A percentile compares a stretch with the other conserved stretches of the same genome.
These are phyloP conservation scores for Penicillium manginii DNA, from an alignment of 495 filamentous ascomycete genomes.

Conservation along the genomic window DNA sequence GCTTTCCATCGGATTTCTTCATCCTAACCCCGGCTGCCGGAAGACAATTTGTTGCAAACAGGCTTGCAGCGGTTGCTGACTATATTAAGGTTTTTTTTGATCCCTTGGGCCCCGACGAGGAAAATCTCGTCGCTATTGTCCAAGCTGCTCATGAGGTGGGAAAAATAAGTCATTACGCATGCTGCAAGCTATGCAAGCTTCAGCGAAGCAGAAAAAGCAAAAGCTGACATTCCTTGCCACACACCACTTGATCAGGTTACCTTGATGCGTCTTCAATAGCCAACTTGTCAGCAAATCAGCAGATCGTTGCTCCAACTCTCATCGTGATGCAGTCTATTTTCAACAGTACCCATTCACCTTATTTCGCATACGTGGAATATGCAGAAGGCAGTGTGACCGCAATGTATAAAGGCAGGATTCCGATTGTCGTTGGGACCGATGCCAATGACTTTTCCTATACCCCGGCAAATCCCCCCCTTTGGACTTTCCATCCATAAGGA, in stretches of 20 bases:
- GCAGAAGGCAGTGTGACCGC: not conserved
- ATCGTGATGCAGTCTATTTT: not conserved
- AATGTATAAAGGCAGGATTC: not conserved
- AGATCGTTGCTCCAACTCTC: not conserved
- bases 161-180: not conserved
- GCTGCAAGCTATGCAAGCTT: not conserved
- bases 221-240: not conserved
- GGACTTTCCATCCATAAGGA: not conserved
- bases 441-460: not conserved
- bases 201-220: not conserved
- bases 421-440: not conserved
- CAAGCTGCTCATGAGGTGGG: not conserved
- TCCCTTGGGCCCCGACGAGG: not conserved
- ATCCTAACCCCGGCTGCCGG: not conserved
- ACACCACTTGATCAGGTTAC: not conserved
- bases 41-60: not conserved
- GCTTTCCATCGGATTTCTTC: not conserved
- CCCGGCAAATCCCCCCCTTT: not conserved
- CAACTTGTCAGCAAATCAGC: not conserved
- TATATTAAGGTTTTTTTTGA: not conserved
- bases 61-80: not conserved
- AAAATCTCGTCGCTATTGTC: not conserved
- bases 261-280: not conserved
- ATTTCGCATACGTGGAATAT: not conserved
- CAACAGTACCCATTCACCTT: not conserved